Evolutionary conservation across 2,329 filamentous ascomycete species (phyloP), one percentile per base, ranked within the genome.

Genomic region (Colletotrichum simmondsii): DNA sequence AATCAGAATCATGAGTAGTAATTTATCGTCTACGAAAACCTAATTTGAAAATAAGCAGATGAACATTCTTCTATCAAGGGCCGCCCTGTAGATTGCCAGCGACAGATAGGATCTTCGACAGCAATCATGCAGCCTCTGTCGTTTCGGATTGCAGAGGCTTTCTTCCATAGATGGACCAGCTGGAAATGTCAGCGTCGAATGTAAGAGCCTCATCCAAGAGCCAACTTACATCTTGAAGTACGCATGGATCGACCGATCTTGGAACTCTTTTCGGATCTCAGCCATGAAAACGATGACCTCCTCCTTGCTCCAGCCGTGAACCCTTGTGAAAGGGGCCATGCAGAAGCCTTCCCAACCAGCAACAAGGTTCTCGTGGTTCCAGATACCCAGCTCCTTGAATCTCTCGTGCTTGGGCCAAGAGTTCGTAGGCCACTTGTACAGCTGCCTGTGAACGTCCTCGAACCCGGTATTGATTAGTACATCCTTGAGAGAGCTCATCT

Each of bases 391-490:
- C 65, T 89, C 84, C 77, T 89, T 90, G 68, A 87, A 81, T 26
- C 84, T 83, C 11, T 81, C 80, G 52, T 88, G 85, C 60, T 84
- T 85, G 0, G 87, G 85, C 88, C 88, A 90, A 11, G 81, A 77
- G 75, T 86, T 87, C 42, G 82, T 83, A 0, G 88, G 88, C 80
- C 87, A 85, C 77, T 85, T 87, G 75, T 82, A 86, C n/a, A 85
- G 76, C 1, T 83, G 79, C 76, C 89, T 85, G 0, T 79, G 79
- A 0, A 91, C 85, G 66, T 90, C 84, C 65, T 84, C 80, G 74
- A 91, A 91, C 1, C 89, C 89, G 0, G 85, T 87, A 22, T 87
- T 85, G 12, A 80, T 78, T 77, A 90, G 82, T 62, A 84, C 82
- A 42, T 81, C 78, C 65, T 78, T 79, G 42, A 81, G 81, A 0